Conservation (phyloP, 2,329 filamentous ascomycete species). For the Colletotrichum trifolii region DNA sequence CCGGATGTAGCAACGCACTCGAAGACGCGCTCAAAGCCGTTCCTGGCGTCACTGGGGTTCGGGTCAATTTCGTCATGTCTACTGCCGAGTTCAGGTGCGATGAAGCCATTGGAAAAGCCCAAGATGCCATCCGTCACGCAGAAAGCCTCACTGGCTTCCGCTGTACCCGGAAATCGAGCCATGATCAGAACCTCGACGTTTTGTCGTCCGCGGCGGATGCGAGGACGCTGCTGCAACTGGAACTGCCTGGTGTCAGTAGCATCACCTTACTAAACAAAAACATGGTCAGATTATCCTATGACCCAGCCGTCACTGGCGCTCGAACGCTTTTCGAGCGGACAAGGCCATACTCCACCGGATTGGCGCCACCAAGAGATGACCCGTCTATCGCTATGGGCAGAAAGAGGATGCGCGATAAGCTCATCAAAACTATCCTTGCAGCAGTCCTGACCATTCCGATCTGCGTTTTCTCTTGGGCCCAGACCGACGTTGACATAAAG, state of each 20-base stretch:
- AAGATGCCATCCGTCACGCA: constrained; percentile 42
- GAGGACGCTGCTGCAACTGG: constrained; percentile 38
- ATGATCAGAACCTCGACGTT: constrained; percentile 45
- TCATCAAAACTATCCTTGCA: constrained; percentile 45
- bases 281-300: constrained; percentile 47
- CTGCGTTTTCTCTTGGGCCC: constrained; percentile 46
- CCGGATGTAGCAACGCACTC: constrained; percentile 50
- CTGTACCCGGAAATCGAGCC: constrained; percentile 40
- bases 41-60: constrained; percentile 45
- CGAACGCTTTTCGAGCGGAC: constrained; percentile 43
- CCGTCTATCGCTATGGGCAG: constrained; percentile 45
- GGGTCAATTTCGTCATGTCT: constrained; percentile 52
- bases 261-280: constrained; percentile 44
- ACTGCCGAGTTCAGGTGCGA: constrained; percentile 48
- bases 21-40: constrained; percentile 42
- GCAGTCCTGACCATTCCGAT: constrained; percentile 48
- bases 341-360: constrained; percentile 36
- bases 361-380: constrained; percentile 48
- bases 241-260: constrained; percentile 42
- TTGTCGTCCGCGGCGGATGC: constrained; percentile 38
- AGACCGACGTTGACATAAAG: constrained; percentile 38
- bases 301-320: constrained; percentile 48
- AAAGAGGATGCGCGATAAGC: constrained; percentile 45
- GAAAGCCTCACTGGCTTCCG: constrained; percentile 46
- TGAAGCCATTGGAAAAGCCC: constrained; percentile 38